Evolutionary conservation across 1,284 basidiomycete species (phyloP).

Genomic region (Termitomyces sp.): DNA sequence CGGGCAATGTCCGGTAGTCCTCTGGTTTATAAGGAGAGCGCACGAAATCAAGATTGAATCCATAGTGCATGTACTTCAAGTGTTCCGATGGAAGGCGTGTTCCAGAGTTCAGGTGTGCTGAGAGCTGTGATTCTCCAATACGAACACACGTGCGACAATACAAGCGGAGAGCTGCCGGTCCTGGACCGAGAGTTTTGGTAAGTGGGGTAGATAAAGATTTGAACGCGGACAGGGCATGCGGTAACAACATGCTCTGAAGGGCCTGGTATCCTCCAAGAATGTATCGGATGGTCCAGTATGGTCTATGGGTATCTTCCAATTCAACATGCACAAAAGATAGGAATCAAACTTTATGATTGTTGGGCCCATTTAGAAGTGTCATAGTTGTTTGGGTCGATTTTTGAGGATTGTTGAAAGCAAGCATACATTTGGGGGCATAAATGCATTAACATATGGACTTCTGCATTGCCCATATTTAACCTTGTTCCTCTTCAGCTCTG

Average conservation of each 20-base stretch:
- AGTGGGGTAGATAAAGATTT: no score
- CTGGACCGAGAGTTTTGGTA: no score
- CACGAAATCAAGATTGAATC: no score
- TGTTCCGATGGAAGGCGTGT: background rate
- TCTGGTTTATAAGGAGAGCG: background rate
- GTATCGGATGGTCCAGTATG: no score
- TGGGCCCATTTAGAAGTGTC: background rate
- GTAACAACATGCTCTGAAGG: no score
- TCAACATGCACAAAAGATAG: no score
- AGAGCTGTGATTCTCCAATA: background rate
- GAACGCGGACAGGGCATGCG: no score
- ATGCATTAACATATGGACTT: background rate
- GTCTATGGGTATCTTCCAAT: no score
- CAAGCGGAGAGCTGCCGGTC: background rate
- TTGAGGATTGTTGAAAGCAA: background rate
- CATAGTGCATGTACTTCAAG: no score
- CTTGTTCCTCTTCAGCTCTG: no score
- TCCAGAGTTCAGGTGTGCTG: background rate
- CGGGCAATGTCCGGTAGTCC: background rate
- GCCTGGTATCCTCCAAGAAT: no score
- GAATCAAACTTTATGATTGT: background rate
- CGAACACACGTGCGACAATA: background rate
- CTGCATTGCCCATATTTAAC: background rate
- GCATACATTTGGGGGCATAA: no score
- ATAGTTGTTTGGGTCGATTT: background rate